Evolutionary conservation across 108 stramenopile genomes (phyloP), one percentile per base, ranked within the genome.

Genomic region (Phaeodactylum tricornutum): DNA sequence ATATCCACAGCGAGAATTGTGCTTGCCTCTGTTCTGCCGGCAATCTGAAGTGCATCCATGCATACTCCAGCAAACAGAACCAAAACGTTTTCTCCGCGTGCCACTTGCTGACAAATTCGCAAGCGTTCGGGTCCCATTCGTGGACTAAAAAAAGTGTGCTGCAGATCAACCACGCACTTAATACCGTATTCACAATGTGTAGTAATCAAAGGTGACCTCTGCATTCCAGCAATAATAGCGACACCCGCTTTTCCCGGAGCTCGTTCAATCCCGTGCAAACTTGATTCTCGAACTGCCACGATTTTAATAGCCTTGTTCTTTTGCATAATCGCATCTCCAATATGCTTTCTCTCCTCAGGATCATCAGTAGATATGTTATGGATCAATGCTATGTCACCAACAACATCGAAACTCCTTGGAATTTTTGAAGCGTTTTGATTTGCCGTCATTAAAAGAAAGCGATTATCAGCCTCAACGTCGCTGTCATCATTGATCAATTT

Each of bases 41-140:
- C 86, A 52, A 92, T 75, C 37, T 82, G 79, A 38, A 92, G 38
- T 4, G 84, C 91, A 22, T 92, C 91, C 81, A 87, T 79, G 4
- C 79, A 86, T 0, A 87, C 84, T 29, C 91, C 91, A 21, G 79
- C 69, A 41, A 92, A 92, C 23, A 87, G 62, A 3, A 80, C 79
- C 32, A 92, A 50, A 2, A 92, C 84, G 22, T 67, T 49, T 55
- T 92, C 86, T 2, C 84, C 84, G n/a, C 84, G 60, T 28, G 81
- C 79, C 8, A 88, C 84, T 55, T 77, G 78, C 37, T 84, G 78
- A 50, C 79, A 81, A 12, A 92, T 72, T 24, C 91, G 64, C 2
- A 86, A 47, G 32, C 91, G 67, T 48, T 92, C 91, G 19, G 71
- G 74, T 34, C 64, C 84, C 83, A 92, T 87, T 43, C 91, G 57